Base-by-base conservation (phyloP, 129 eudicot species). In the Kitagawia praeruptora region DNA sequence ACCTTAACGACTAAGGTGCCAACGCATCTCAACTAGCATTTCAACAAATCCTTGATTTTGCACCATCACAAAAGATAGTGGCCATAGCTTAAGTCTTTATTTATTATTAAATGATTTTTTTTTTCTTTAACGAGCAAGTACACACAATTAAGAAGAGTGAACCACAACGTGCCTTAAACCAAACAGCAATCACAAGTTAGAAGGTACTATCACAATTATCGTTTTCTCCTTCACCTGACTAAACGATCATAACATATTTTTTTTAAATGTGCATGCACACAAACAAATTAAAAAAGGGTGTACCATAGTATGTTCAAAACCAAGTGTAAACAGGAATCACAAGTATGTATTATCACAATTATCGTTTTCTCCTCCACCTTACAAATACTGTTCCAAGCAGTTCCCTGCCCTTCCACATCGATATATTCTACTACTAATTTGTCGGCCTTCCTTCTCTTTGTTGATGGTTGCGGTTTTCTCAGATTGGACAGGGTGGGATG, bases 401-500 rank as follows among this genome's bases (percentile, higher is more conserved):
- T 74, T 82, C 51, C 74, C 88, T 76, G 28, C 85, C 89, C 64
- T 82, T 80, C 87, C 87, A 89, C 90, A 84, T 80, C 37, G 37
- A 34, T 34, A 79, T 83, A 67, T 53, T 58, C 38, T 38, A 46
- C 14, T 76, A 27, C 49, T 14, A 78, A 34, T 19, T 42, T 6
- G 49, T 19, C 49, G 53, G 12, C 49, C 49, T 46, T 28, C 54
- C 63, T 51, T 54, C 39, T 48, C 38, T 28, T 40, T 47, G 76
- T 53, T 53, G 34, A 28, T 44, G 77, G 25, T 25, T 46, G 75
- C 79, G 19, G 79, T 81, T 46, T 46, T 75, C 78, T 86, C 86
- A 92, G 66, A 95, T 85, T 13, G 98, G 97, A 71, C 89, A 88
- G 13, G 98, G 97, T 80, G 98, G 97, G 78, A 95, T 86, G 0